Conservation (phyloP, 495 filamentous ascomycete genomes). For the Neurospora tetrasperma region DNA sequence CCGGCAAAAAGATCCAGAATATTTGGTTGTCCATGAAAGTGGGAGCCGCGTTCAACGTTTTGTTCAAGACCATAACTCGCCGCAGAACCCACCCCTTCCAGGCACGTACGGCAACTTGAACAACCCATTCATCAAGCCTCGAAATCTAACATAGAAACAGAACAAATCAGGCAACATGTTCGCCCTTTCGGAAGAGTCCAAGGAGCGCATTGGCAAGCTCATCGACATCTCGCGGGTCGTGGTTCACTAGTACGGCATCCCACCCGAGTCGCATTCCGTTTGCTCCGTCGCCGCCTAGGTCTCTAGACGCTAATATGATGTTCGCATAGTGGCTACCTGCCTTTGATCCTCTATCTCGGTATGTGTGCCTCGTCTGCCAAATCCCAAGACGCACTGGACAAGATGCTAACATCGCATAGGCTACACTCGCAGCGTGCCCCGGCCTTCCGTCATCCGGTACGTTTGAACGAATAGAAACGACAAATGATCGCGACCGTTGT, state of each 20-base stretch:
- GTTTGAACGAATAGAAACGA: constrained; percentile 4
- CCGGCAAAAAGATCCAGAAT: not conserved
- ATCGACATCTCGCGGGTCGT: constrained; percentile 89
- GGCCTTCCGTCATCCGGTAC: constrained; percentile 88
- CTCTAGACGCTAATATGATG: constrained; percentile 24
- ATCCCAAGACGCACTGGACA: not conserved
- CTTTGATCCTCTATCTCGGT: constrained; percentile 96
- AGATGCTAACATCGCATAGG: constrained; percentile 43
- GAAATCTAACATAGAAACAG: not conserved
- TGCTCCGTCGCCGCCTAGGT: not conserved
- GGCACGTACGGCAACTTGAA: not conserved
- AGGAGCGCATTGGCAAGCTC: constrained; percentile 95
- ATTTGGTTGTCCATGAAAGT: not conserved
- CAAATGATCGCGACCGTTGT: not conserved
- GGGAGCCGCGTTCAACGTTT: not conserved
- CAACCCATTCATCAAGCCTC: not conserved
- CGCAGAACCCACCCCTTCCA: not conserved
- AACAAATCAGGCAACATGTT: constrained; percentile 48
- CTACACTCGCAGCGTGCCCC: constrained; percentile 86
- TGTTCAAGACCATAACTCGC: not conserved
- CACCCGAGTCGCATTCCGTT: not conserved
- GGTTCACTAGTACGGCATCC: constrained; percentile 77
- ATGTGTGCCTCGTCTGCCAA: constrained; percentile 23
- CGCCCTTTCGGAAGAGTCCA: constrained; percentile 92
- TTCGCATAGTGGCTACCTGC: constrained; percentile 73